Percentiles rank a stretch among this genome's conserved stretches.
These are phyloP conservation scores for Penicillium lividum DNA, from an alignment of 495 filamentous ascomycete species.

Conservation along the genomic window DNA sequence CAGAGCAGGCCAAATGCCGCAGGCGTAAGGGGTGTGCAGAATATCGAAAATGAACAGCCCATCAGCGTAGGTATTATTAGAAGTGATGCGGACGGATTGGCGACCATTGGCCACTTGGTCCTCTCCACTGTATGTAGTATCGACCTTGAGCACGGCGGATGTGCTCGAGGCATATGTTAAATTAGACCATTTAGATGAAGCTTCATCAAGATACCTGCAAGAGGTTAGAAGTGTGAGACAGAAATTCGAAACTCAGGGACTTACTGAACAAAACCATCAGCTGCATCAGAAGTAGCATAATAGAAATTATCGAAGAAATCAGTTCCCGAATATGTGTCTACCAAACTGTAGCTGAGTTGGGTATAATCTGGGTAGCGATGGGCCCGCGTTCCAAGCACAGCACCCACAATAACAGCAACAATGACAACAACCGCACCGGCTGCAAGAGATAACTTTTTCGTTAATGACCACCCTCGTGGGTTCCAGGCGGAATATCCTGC, in stretches of 20 bases:
- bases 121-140: constrained; percentile 33
- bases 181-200: constrained; percentile 30
- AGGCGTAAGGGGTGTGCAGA: constrained; percentile 39
- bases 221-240: background rate
- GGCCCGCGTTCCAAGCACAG: background rate
- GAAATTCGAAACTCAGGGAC: background rate
- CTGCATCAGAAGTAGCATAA: background rate
- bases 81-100: constrained; percentile 54
- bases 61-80: constrained; percentile 48
- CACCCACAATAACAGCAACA: background rate
- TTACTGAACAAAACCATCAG: background rate
- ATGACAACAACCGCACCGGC: background rate
- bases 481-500: background rate
- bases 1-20: constrained; percentile 53
- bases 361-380: background rate
- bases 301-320: background rate
- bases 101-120: constrained; percentile 45
- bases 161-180: constrained; percentile 50
- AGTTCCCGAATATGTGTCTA: background rate
- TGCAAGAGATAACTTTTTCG: background rate
- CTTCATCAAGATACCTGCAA: background rate
- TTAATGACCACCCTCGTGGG: background rate
- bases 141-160: constrained; percentile 53
- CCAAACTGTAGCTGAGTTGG: background rate
- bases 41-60: constrained; percentile 59